Evolutionary conservation across 345 rosid genomes (phyloP), one percentile per base, ranked within the genome.

Genomic region (Psidium friedrichsthalianum): DNA sequence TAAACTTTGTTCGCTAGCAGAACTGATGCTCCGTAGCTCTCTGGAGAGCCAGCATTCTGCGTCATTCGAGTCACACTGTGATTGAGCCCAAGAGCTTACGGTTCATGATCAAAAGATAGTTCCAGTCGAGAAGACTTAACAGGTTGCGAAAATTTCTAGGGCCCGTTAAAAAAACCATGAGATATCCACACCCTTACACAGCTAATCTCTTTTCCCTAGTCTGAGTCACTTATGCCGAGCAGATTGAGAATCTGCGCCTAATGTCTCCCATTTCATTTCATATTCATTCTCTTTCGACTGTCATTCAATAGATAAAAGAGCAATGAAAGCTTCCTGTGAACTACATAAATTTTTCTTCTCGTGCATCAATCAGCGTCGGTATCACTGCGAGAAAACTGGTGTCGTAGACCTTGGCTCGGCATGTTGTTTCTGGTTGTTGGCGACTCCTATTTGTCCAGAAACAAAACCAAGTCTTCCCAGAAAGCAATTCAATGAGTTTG

Each of bases 21-120:
- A 24, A 96, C 86, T 0, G 11, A 83, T 51, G 90, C 95, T 25
- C 47, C 88, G 57, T 96, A 92, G 25, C 85, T 92, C 5, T 88
- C 92, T 2, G 98, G 93, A 69, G 90, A 24, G 11, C 98, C 98
- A 27, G 94, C 96, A 82, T 93, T 96, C 90, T 91, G 95, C 47
- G 94, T 83, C 0, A 87, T 94, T 56, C 0, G 1, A 69, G 78
- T 32, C 44, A 32, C 47, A 32, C 78, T 1, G 6, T 69, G 24
- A 69, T 69, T 69, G 47, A 69, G 8, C 78, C 86, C 3, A 85
- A 83, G 36, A 96, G 82, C 44, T 87, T 58, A 32, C 93, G 88
- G 83, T 94, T 84, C 13, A 95, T 88, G 82, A 97, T 93, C 16
- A 98, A 93, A 86, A 98, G 98, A 89, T 95, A 91, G 92, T 96